Base-by-base conservation (phyloP, 2,329 filamentous ascomycete genomes). In the Apiospora marii region DNA sequence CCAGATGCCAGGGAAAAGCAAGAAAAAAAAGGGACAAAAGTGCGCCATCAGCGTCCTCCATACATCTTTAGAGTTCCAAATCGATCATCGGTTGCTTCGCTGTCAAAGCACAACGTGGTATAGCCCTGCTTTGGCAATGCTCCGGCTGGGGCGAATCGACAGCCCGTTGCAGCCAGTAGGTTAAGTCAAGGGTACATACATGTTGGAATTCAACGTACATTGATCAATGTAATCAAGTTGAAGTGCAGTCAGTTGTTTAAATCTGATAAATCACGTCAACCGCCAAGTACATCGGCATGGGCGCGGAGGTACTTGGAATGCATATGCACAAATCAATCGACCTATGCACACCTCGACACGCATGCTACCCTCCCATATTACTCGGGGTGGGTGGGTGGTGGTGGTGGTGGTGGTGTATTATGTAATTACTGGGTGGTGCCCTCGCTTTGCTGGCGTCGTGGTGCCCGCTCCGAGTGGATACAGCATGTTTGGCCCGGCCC, bases 251-350 rank as follows among this genome's bases (percentile, higher is more conserved):
- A 58, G 16, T 61, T 30, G 30, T 58, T 58, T 14, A 16, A 64
- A 64, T 64, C 58, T 64, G 34, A 64, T 64, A 41, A 64, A 41
- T 64, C 58, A 64, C 58, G 58, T 64, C 58, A 41, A 64, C 58
- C 2, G 10, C 19, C 34, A 41, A 64, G 34, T 64, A 64, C 58
- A 64, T 64, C 34, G 58, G 34, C 34, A 34, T 22, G 58, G 58
- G 10, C 58, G 58, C 58, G 22, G 58, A 64, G 58, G 58, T 64
- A 64, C 58, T 64, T 64, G 22, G 34, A 8, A 37, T 41, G 2
- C 58, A 64, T 41, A 34, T 64, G 58, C 58, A 37, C 53, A 37
- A 61, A 61, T 61, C 53, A 61, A 61, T 22, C 30, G 22, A 61
- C 14, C 53, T 22, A n/a, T 61, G 30, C 53, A 64, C 58, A 41